Evolutionary conservation across 2,329 filamentous ascomycete species (phyloP), one percentile per base, ranked within the genome.

Genomic region (Trichoderma citrinoviride): DNA sequence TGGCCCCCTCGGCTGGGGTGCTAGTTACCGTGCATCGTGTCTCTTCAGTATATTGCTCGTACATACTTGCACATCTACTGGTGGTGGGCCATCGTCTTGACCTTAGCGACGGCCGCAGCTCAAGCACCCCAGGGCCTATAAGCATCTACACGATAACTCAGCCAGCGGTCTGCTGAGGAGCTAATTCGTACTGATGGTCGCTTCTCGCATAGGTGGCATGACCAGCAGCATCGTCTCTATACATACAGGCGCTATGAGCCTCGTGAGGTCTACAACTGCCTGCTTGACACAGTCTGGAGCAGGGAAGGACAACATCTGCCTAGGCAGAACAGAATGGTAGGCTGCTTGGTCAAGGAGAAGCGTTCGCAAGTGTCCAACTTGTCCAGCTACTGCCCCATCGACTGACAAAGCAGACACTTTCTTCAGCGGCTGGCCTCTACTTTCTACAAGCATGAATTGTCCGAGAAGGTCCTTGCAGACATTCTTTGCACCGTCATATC

Each of bases 101-200:
- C 50, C 61, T 68, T 67, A 67, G 55, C 67, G 67, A 68, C 67
- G 67, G 67, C 64, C 67, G 67, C 67, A 68, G 62, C 49, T 50
- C 29, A 56, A 57, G 29, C 65, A 56, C 15, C 65, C 46, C n/a
- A 55, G 46, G 43, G 14, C 54, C 27, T 61, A 19, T 19, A 44
- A 27, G 55, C 43, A 54, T 43, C 52, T 40, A 63, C 49, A 58
- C 54, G 47, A 53, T 47, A 55, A 63, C 55, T 64, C 63, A 41
- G 61, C 63, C 61, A 67, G 56, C 44, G 52, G 50, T 54, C 61
- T 55, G 19, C 61, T 43, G 25, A 23, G 8, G 25, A 15, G 21
- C 27, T 33, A 12, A 37, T 37, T 4, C 10, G 10, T 37, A 37
- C 33, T 29, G 27, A n/a, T 52, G 43, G 15, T 55, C 43, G 17